Base-by-base conservation (phyloP, 2,329 filamentous ascomycete species). In the Alternaria dauci region DNA sequence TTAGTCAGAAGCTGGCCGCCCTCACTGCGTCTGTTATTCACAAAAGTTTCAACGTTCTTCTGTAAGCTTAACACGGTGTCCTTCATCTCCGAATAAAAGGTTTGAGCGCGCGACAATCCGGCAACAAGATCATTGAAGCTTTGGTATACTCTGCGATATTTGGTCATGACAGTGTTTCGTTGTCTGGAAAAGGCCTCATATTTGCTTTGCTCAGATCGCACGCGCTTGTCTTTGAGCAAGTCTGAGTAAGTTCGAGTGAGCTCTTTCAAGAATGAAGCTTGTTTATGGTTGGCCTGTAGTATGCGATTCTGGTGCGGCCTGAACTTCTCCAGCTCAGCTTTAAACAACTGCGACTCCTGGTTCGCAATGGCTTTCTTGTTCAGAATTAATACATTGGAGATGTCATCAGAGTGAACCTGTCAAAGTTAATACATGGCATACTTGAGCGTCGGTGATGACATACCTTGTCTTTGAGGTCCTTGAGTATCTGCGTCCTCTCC, bases 401-500 rank as follows among this genome's bases (percentile, higher is more conserved):
- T 99, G 73, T 99, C 96, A 74, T 99, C 96, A 67, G 91, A 93
- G 80, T 96, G 94, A 54, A 94, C 90, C 94, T 97, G 66, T 14
- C 48, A 20, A 41, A 28, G 44, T 66, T 55, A 65, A 63, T 38
- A 54, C 38, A 11, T 7, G 5, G 8, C 18, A 38, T 39, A 20
- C 14, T 5, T 2, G 20, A n/a, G 23, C 7, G 4, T 25, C 14
- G 28, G 18, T 18, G 9, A 38, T 16, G 11, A 55, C 84, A 71
- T 79, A 96, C 95, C 89, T 96, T 98, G 68, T 98, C 94, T 79
- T 99, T 99, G 69, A 99, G 83, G 79, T 99, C 95, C 78, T 97
- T 98, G 66, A 99, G 81, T 41, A 97, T 92, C 80, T 97, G 94
- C 61, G 90, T 89, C 61, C 95, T 86, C 78, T 99, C 96, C 60